Percentiles rank a stretch among this genome's conserved stretches.
phyloP scores from a whole-genome alignment of 148 eudicot genomes.

The Simmondsia chinensis region DNA sequence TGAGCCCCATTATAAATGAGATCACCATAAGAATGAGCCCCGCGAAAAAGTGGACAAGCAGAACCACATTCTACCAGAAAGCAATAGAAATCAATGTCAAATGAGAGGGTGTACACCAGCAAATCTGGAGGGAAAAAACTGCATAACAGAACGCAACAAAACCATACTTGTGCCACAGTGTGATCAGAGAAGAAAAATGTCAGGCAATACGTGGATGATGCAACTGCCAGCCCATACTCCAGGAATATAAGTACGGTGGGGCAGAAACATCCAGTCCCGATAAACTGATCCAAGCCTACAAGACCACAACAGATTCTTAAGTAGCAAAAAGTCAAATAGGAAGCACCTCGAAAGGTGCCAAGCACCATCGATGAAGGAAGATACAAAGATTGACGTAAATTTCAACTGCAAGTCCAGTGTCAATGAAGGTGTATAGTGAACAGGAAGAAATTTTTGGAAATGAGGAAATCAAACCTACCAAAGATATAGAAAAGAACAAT shows the following conservation, averaged over 20 bases:
- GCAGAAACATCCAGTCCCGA: constrained; percentile 53
- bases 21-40: constrained; percentile 93
- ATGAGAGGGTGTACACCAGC: too few relatives aligned
- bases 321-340: background rate
- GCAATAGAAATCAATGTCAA: background rate
- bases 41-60: constrained; percentile 77
- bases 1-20: constrained; percentile 88
- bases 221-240: constrained; percentile 85
- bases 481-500: constrained; percentile 68
- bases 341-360: too few relatives aligned
- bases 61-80: constrained; percentile 73
- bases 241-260: constrained; percentile 65
- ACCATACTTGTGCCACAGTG: constrained; percentile 79
- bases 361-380: too few relatives aligned
- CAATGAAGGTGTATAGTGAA: background rate
- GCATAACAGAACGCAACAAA: constrained; percentile 4
- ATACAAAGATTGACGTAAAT: too few relatives aligned
- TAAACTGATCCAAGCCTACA: constrained; percentile 82
- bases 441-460: background rate
- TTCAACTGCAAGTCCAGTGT: too few relatives aligned
- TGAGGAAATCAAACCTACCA: constrained; percentile 38
- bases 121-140: background rate
- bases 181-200: constrained; percentile 92
- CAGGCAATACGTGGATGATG: constrained; percentile 96
- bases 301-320: background rate